A percentile compares a stretch with the other conserved stretches of the same genome.
Conservation (phyloP, 805 yeast genomes). For the Cyberlindnera euphorbiae region DNA sequence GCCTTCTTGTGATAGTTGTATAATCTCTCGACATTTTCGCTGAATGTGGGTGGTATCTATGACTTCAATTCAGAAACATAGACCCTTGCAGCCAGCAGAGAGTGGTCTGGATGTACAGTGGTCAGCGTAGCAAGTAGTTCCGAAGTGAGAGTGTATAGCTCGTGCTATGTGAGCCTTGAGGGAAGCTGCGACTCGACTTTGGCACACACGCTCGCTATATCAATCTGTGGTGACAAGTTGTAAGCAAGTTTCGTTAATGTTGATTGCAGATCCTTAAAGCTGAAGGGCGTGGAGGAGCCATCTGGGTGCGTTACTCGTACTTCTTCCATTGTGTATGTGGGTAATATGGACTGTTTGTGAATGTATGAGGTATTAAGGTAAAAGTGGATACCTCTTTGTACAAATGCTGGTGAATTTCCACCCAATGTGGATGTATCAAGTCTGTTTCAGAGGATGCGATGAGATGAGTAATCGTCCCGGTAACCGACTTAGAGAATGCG, state of each 20-base stretch:
- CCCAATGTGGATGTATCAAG: no score
- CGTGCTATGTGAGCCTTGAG: constrained; percentile 29
- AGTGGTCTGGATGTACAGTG: constrained; percentile 95
- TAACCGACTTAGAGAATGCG: no score
- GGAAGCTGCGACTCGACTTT: constrained; percentile 9
- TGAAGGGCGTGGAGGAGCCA: constrained; percentile 9
- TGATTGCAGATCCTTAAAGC: background rate
- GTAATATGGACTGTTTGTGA: no score
- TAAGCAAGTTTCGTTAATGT: constrained; percentile 2
- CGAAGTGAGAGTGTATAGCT: constrained; percentile 80
- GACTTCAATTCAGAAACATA: constrained; percentile 93
- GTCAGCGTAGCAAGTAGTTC: constrained; percentile 98
- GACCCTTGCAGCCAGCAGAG: constrained; percentile 89
- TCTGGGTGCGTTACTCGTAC: no score
- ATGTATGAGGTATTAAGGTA: no score
- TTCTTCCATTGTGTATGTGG: no score
- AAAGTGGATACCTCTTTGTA: no score
- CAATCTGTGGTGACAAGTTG: constrained; percentile 9
- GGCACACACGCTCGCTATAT: constrained; percentile 1
- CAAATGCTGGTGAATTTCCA: no score
- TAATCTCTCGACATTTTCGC: constrained; percentile 68
- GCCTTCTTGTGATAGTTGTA: constrained; percentile 77
- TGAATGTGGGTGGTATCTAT: constrained; percentile 81
- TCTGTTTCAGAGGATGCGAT: no score
- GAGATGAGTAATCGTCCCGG: no score